Evolutionary conservation across 805 yeast genomes (phyloP).

Genomic region (Wickerhamomyces pijperi): DNA sequence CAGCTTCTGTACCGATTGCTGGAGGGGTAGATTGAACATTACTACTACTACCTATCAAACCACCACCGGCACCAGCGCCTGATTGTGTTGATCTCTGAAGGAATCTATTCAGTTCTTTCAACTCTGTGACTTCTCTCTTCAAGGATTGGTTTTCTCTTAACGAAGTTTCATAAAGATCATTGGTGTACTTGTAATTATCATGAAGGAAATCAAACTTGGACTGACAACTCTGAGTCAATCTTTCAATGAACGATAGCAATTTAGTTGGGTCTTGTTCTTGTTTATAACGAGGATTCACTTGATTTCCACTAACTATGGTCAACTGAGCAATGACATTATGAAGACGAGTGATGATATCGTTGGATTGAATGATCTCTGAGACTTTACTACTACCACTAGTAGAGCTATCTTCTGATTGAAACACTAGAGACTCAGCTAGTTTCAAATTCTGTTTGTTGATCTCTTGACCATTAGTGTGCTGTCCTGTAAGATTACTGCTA

Average conservation of each 20-base stretch:
- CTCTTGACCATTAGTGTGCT: too few relatives aligned
- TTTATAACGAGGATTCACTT: neutral
- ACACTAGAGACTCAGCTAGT: too few relatives aligned
- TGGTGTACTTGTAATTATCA: constrained; percentile 15
- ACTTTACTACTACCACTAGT: too few relatives aligned
- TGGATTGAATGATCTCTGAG: neutral
- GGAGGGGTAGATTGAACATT: too few relatives aligned
- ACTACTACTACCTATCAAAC: too few relatives aligned
- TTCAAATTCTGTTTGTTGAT: too few relatives aligned
- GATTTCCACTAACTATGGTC: neutral
- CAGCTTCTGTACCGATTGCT: neutral
- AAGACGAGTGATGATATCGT: neutral
- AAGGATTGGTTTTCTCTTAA: constrained; percentile 4
- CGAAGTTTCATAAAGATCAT: constrained; percentile 10
- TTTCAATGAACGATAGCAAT: constrained; percentile 3
- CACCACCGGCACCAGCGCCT: too few relatives aligned
- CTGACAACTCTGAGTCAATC: constrained; percentile 10
- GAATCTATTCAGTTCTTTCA: constrained; percentile 1
- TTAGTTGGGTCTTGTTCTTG: neutral
- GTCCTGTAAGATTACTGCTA: neutral
- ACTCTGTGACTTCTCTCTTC: constrained; percentile 1
- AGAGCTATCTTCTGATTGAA: too few relatives aligned
- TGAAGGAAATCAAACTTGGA: constrained; percentile 12
- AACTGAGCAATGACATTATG: neutral
- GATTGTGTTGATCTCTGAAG: neutral